Evolutionary conservation across 495 filamentous ascomycete genomes (phyloP), one percentile per base, ranked within the genome.

Genomic region (Penicillium bovifimosum): DNA sequence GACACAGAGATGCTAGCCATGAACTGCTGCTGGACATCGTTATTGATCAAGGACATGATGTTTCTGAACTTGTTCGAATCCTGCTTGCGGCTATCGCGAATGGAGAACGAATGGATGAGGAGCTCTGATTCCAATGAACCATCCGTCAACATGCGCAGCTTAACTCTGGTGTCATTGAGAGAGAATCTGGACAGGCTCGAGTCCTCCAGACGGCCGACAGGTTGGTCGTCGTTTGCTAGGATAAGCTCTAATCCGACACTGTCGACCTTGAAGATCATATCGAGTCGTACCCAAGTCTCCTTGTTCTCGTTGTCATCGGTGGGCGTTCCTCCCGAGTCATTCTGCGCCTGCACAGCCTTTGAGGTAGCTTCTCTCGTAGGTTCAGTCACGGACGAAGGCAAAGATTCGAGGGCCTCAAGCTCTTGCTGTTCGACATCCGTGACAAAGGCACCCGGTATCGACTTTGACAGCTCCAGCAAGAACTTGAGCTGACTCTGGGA

Each of bases 1-100:
- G 95, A 91, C 65, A 97, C 92, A 7, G 90, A 91, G 27, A 98
- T 72, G 70, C 86, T 95, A 32, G 93, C 93, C 95, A 98, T 97
- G 64, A 97, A 95, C 54, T 87, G 84, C 71, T 97, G 93, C 62
- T 95, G 88, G 9, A 93, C 91, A 45, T 87, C 86, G 54, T 89
- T 88, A 65, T 96, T 97, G 60, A 90, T 88, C 56, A 95, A 83
- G 18, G 92, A 91, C 93, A 98, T 97, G 69, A 97, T 96, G 66
- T 95, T 95, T 38, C 89, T 82, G 79, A 92, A 98, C 66, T 96
- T 96, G 69, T 96, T 97, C 7, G 84, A 88, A 54, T 93, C 90
- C 40, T 81, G 77, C 26, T 80, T 83, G 42, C 93, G 84, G 55
- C 87, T 96, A 63, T 98, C 93, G 41, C 85, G 82, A 56, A 97